phyloP scores from a whole-genome alignment of 2,329 filamentous ascomycete genomes.

The Sphaerulina musiva region DNA sequence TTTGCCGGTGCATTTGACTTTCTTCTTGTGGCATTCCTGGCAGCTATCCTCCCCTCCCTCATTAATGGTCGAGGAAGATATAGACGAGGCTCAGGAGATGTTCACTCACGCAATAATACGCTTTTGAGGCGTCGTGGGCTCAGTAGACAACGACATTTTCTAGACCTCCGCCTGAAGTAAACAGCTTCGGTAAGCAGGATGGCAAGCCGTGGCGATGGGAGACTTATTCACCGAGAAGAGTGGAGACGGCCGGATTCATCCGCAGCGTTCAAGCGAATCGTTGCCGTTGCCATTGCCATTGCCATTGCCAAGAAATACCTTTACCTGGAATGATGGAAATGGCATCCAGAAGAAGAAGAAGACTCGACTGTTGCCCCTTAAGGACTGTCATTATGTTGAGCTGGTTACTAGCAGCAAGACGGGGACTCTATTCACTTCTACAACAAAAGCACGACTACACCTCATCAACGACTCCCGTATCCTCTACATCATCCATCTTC shows the following conservation, averaged over 20 bases:
- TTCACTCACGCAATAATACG: slow-evolving; percentile 18
- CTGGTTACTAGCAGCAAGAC: no score
- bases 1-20: slow-evolving; percentile 33
- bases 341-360: no score
- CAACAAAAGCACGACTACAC: slow-evolving; percentile 8
- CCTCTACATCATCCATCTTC: slow-evolving; percentile 7
- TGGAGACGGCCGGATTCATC: no score
- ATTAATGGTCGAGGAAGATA: background rate
- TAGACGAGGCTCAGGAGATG: background rate
- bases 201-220: no score
- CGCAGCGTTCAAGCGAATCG: no score
- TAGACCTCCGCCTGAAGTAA: no score
- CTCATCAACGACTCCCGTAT: slow-evolving; percentile 2
- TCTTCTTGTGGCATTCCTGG: slow-evolving; percentile 28
- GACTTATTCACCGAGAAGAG: no score
- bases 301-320: no score
- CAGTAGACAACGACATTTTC: background rate
- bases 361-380: no score
- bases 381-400: background rate
- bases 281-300: no score
- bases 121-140: slow-evolving; percentile 5
- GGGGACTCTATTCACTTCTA: background rate
- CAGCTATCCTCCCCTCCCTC: slow-evolving; percentile 16
- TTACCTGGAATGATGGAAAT: no score
- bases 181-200: background rate